These are phyloP conservation scores for Kodamaea hsintzibuensis DNA, from an alignment of 805 yeast genomes.

Conservation along the genomic window DNA sequence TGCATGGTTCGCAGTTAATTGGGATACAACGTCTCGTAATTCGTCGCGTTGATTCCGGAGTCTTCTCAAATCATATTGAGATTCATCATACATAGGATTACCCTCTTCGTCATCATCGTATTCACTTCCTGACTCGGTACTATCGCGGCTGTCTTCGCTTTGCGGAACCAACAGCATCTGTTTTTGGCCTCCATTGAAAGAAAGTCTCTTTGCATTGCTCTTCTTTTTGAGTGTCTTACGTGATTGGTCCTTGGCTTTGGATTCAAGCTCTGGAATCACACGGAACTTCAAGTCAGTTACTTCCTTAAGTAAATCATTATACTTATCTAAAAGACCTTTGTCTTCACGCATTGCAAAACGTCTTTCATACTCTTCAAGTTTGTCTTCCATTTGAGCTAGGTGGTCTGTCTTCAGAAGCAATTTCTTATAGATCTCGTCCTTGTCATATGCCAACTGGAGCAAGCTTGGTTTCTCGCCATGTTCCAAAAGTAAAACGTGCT, in stretches of 20 bases:
- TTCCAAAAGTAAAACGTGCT: slow-evolving; percentile 59
- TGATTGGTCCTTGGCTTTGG: slow-evolving; percentile 20
- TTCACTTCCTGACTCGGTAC: not conserved
- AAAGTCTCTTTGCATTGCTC: slow-evolving; percentile 1
- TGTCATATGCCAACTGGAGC: slow-evolving; percentile 56
- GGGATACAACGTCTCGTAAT: slow-evolving; percentile 39
- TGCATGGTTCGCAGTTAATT: slow-evolving; percentile 36
- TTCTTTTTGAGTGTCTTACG: not conserved
- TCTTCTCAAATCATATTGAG: slow-evolving; percentile 7
- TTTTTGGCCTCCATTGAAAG: not conserved
- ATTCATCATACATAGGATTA: slow-evolving; percentile 5
- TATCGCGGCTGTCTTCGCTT: not conserved
- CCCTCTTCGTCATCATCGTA: slow-evolving; percentile 6
- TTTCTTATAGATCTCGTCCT: slow-evolving; percentile 51
- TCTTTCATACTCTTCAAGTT: slow-evolving; percentile 36
- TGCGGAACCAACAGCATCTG: slow-evolving; percentile 5
- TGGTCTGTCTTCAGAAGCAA: slow-evolving; percentile 49
- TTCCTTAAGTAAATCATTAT: slow-evolving; percentile 40
- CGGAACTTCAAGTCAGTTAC: slow-evolving; percentile 43
- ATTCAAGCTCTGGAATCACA: slow-evolving; percentile 48
- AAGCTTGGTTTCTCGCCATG: slow-evolving; percentile 54
- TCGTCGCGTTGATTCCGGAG: slow-evolving; percentile 40
- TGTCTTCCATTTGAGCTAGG: slow-evolving; percentile 48
- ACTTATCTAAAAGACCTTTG: slow-evolving; percentile 36
- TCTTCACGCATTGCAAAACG: slow-evolving; percentile 6